Conservation (phyloP, 1,284 basidiomycete species). For the Clitocybe nebularis region DNA sequence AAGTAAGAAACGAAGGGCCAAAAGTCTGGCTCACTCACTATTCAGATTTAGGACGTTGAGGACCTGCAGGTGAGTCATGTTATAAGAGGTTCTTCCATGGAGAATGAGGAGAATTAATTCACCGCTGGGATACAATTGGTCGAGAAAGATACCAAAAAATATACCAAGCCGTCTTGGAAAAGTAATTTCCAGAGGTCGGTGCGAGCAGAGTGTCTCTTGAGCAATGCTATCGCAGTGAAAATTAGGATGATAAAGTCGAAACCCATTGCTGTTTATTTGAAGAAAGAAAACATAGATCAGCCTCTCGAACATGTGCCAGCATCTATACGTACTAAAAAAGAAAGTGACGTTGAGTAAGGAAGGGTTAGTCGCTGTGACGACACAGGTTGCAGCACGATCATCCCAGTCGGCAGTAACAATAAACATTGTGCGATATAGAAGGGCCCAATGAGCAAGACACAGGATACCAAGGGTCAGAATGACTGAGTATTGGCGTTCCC, state of each 20-base stretch:
- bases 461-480: conserved; percentile 48
- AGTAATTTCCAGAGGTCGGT: conserved; percentile 60
- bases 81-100: not conserved
- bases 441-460: conserved; percentile 59
- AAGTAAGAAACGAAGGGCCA: not conserved
- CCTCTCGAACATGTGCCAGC: not conserved
- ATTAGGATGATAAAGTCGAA: conserved; percentile 60
- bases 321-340: conserved; percentile 55
- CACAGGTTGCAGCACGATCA: conserved; percentile 33
- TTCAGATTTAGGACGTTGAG: conserved; percentile 58
- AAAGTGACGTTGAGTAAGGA: conserved; percentile 59
- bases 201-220: conserved; percentile 44
- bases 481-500: conserved; percentile 54
- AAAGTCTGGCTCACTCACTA: conserved; percentile 37
- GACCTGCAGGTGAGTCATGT: conserved; percentile 25
- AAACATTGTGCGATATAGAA: conserved; percentile 68
- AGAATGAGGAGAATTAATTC: conserved; percentile 19
- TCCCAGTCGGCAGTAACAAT: conserved; percentile 56
- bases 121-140: conserved; percentile 68
- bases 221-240: conserved; percentile 49
- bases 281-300: not conserved
- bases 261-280: conserved; percentile 47
- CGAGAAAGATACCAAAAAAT: conserved; percentile 59
- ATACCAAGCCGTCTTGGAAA: conserved; percentile 68
- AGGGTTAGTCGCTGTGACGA: conserved; percentile 49